Evolutionary conservation across 805 yeast genomes (phyloP), one percentile per base, ranked within the genome.

Genomic region (Deakozyma indianensis): DNA sequence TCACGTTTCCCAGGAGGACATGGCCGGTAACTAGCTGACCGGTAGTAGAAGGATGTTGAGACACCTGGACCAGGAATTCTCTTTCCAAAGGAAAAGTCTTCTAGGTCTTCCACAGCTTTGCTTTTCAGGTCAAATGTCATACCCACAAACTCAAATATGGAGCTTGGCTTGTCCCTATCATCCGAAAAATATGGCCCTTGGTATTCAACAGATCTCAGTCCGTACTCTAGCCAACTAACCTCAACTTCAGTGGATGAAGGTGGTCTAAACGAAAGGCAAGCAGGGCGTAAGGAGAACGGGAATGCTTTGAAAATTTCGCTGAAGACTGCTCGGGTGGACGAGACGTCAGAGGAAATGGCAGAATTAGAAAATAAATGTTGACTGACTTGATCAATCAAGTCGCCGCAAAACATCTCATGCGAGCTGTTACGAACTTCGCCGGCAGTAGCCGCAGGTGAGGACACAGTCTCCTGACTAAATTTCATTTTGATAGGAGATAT

Each of bases 21-120:
- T 25, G 14, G 14, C 14, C 14, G 14, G 14, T 25, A 25, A 25
- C 28, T 25, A 9, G 7, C 14, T 14, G 28, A 25, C 7, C 28
- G 28, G n/a, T n/a, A n/a, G n/a, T n/a, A n/a, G n/a, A n/a, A n/a
- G n/a, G n/a, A n/a, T 25, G 28, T 25, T 7, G 28, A 9, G 18
- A 9, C 9, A 7, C 7, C 9, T 14, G 38, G 38, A 9, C 9
- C 5, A n/a, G 18, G 18, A 9, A 32, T 23, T 18, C 28, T 16
- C 24, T 40, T 16, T 9, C 42, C 42, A 22, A 21, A 5, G 16
- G 23, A 14, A 20, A 21, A 40, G 18, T 40, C 3, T 16, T 21
- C 42, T 15, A 15, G 29, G 60, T 65, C 50, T 58, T 63, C 29
- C 41, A 53, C 45, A 23, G 61, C 53, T n/a, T 21, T 18, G 16